Evolutionary conservation across 2,329 filamentous ascomycete species (phyloP).

Genomic region (Penicillium capsulatum): DNA sequence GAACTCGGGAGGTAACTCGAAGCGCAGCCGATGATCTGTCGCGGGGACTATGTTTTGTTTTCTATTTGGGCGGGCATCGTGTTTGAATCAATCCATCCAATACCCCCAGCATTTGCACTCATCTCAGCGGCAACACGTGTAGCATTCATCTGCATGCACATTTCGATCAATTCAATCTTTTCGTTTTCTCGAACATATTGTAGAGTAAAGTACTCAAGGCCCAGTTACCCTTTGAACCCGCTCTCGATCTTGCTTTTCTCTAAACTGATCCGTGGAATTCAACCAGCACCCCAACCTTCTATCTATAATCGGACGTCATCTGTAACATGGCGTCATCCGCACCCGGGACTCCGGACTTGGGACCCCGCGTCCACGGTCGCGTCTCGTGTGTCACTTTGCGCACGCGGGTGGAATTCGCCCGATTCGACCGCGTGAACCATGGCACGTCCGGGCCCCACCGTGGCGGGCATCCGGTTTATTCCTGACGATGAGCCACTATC

Average conservation of each 20-base stretch:
- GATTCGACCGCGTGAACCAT: slow-evolving; percentile 10
- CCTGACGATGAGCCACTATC: too few relatives aligned
- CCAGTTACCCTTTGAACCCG: too few relatives aligned
- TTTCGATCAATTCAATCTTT: too few relatives aligned
- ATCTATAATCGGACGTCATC: neutral
- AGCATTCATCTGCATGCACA: neutral
- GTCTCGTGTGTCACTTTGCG: slow-evolving; percentile 7
- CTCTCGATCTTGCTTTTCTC: neutral
- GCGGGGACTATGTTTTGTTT: slow-evolving; percentile 2
- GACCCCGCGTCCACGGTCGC: slow-evolving; percentile 10
- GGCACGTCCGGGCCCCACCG: neutral
- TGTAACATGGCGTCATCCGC: slow-evolving; percentile 17
- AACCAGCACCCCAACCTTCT: too few relatives aligned
- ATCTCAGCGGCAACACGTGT: slow-evolving; percentile 9
- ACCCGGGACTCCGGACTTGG: slow-evolving; percentile 17
- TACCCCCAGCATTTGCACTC: slow-evolving; percentile 21
- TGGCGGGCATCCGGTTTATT: too few relatives aligned
- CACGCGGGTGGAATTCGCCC: slow-evolving; percentile 8
- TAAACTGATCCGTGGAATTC: too few relatives aligned
- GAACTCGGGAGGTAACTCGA: slow-evolving; percentile 29
- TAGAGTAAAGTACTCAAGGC: too few relatives aligned
- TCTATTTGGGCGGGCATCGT: slow-evolving; percentile 18
- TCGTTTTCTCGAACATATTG: too few relatives aligned
- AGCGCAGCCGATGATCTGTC: slow-evolving; percentile 30
- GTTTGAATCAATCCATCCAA: slow-evolving; percentile 24